Percentiles rank a stretch among this genome's conserved stretches.
Evolutionary conservation across 2,329 filamentous ascomycete genomes (phyloP).

Genomic region (Dactylellina haptotyla): DNA sequence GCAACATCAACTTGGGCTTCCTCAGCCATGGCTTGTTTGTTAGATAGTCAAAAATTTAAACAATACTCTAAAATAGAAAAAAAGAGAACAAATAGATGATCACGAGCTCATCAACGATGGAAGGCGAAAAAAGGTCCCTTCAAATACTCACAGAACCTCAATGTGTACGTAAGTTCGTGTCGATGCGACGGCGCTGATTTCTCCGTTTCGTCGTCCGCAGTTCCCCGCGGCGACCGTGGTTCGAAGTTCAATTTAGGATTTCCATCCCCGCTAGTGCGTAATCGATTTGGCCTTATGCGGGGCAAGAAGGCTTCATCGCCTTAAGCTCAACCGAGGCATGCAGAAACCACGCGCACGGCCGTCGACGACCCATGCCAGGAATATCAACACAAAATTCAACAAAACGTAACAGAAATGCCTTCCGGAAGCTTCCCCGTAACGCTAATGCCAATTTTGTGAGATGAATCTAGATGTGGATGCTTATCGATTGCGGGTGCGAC

Average conservation of each 20-base stretch:
- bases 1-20: conserved; percentile 4
- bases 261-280: too few species aligned
- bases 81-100: neutral
- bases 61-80: neutral
- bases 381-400: neutral
- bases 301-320: neutral
- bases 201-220: too few species aligned
- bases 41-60: neutral
- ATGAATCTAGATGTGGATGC: too few species aligned
- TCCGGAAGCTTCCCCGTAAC: too few species aligned
- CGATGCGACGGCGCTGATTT: neutral
- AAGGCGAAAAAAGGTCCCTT: neutral
- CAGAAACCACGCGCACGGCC: too few species aligned
- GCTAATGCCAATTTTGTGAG: too few species aligned
- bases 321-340: neutral
- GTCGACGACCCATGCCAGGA: neutral
- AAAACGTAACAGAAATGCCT: too few species aligned
- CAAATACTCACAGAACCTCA: neutral
- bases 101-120: neutral
- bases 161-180: neutral
- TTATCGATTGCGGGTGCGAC: too few species aligned
- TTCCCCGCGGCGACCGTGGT: too few species aligned
- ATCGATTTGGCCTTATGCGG: neutral
- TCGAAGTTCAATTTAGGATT: neutral
- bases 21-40: conserved; percentile 3